Conservation (phyloP, 129 eudicot species). For the Centaurea solstitialis region DNA sequence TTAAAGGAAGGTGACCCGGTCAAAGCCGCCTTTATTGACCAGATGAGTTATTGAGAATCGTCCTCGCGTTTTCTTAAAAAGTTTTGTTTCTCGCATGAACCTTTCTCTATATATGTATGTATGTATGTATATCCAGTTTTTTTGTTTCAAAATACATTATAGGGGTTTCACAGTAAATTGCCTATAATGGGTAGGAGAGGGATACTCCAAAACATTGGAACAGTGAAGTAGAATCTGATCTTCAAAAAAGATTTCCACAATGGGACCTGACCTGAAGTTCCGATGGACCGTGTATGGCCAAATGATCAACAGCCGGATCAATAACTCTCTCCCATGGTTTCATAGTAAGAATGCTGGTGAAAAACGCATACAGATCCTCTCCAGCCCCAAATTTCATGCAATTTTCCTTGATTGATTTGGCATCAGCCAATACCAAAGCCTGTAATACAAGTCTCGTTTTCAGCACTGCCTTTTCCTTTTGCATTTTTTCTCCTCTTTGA, state of each 20-base stretch:
- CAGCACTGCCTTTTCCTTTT: not conserved
- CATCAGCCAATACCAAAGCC: slow-evolving; percentile 92
- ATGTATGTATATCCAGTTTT: too few species aligned
- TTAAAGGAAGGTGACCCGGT: too few species aligned
- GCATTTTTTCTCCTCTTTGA: not conserved
- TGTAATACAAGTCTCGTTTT: slow-evolving; percentile 26
- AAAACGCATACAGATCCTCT: slow-evolving; percentile 82
- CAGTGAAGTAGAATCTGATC: not conserved
- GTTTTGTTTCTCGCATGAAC: too few species aligned
- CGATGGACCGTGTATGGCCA: slow-evolving; percentile 69
- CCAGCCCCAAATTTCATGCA: slow-evolving; percentile 89
- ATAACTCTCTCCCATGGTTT: slow-evolving; percentile 91
- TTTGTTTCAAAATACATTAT: too few species aligned
- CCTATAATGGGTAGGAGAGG: too few species aligned
- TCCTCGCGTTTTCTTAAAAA: too few species aligned
- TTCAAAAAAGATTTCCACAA: not conserved
- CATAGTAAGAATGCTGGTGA: slow-evolving; percentile 94
- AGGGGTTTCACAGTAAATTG: too few species aligned
- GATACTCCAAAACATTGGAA: not conserved
- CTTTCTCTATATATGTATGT: too few species aligned
- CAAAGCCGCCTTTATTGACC: too few species aligned
- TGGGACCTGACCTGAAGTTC: slow-evolving; percentile 74
- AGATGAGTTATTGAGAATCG: too few species aligned
- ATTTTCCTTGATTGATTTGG: slow-evolving; percentile 69
- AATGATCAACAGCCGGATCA: slow-evolving; percentile 89